Conservation (phyloP, 1,284 basidiomycete species). For the Apiotrichum porosum region DNA sequence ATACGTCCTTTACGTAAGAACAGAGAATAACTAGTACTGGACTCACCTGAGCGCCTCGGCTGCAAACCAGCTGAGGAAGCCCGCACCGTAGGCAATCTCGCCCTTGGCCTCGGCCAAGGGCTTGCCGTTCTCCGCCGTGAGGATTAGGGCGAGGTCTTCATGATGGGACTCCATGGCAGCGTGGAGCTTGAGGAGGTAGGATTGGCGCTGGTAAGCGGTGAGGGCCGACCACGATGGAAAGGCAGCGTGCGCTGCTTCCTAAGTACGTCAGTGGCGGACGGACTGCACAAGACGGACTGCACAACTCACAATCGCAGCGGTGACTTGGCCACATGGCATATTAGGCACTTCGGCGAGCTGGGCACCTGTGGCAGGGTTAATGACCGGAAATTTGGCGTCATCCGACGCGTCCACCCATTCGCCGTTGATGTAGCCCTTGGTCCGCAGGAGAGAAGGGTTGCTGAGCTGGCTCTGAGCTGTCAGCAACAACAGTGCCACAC, state of each 20-base stretch:
- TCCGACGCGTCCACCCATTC: constrained; percentile 74
- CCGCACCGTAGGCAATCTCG: constrained; percentile 74
- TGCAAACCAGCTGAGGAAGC: constrained; percentile 77
- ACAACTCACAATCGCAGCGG: too few species aligned
- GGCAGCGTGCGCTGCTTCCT: constrained; percentile 25
- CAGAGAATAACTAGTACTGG: constrained; percentile 42
- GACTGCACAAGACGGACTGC: constrained; percentile 58
- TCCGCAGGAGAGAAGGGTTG: constrained; percentile 67
- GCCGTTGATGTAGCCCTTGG: constrained; percentile 72
- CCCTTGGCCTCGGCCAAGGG: constrained; percentile 72
- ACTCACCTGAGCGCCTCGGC: constrained; percentile 59
- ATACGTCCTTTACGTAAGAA: constrained; percentile 62
- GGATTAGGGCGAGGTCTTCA: constrained; percentile 75
- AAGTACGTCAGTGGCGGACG: constrained; percentile 52
- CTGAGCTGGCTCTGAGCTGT: constrained; percentile 53
- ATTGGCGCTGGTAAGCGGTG: not conserved
- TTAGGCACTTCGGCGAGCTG: too few species aligned
- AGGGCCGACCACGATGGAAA: too few species aligned
- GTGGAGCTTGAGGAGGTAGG: not conserved
- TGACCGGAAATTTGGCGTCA: constrained; percentile 66
- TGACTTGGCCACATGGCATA: too few species aligned
- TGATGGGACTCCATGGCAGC: not conserved
- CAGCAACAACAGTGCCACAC: not conserved
- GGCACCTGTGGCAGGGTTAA: constrained; percentile 86
- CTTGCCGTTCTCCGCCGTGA: constrained; percentile 89